phyloP scores from a whole-genome alignment of 352 stramenopile genomes.

The Pythium periplocum region DNA sequence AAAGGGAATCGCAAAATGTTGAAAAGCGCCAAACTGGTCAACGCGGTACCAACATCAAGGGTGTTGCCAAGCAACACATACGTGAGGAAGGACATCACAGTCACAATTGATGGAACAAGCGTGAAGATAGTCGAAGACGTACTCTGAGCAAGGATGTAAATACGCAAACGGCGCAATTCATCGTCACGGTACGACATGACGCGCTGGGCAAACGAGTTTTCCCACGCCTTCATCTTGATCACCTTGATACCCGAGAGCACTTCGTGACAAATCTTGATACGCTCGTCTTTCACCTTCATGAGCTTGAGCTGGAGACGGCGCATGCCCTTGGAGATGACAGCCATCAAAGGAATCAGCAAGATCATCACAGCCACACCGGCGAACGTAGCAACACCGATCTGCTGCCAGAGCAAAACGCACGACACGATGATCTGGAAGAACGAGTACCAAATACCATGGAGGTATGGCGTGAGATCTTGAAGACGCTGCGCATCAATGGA shows the following conservation, averaged over 20 bases:
- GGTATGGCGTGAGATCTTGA: slow-evolving; percentile 91
- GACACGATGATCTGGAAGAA: slow-evolving; percentile 58
- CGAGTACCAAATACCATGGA: slow-evolving; percentile 85
- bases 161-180: slow-evolving; percentile 4
- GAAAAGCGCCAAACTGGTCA: slow-evolving; percentile 55
- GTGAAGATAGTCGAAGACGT: slow-evolving; percentile 50
- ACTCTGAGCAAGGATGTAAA: slow-evolving; percentile 10
- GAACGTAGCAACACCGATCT: slow-evolving; percentile 79
- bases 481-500: slow-evolving; percentile 93
- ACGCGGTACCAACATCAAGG: slow-evolving; percentile 43
- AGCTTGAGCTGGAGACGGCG: slow-evolving; percentile 75
- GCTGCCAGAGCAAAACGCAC: slow-evolving; percentile 46
- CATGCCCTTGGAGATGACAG: slow-evolving; percentile 75
- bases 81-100: slow-evolving; percentile 36
- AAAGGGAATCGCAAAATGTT: slow-evolving; percentile 94
- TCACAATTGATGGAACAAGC: slow-evolving; percentile 44
- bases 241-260: slow-evolving; percentile 91
- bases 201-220: slow-evolving; percentile 57
- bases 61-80: slow-evolving; percentile 57
- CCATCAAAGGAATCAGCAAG: slow-evolving; percentile 87
- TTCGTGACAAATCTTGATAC: slow-evolving; percentile 93
- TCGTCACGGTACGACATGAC: slow-evolving; percentile 35
- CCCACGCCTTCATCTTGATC: slow-evolving; percentile 96
- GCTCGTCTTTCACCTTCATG: slow-evolving; percentile 88
- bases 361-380: slow-evolving; percentile 88